phyloP scores from a whole-genome alignment of 2,329 filamentous ascomycete species.

The Verticillium klebahnii region DNA sequence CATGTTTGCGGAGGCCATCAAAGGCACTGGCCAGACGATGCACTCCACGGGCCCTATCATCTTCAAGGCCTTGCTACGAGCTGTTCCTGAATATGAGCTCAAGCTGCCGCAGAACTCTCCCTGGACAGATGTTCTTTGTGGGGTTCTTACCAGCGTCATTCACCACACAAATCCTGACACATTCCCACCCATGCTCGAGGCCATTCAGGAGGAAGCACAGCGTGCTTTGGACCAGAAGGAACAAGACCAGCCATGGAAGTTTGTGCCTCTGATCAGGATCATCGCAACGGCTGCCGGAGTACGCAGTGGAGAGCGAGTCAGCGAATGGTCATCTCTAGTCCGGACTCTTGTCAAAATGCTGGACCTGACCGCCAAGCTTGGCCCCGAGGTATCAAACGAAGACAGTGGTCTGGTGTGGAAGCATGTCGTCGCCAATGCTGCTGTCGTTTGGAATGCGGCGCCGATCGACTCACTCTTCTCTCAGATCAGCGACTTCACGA shows the following conservation, averaged over 20 bases:
- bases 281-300: slow-evolving; percentile 71
- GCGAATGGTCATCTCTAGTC: slow-evolving; percentile 65
- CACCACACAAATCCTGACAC: slow-evolving; percentile 75
- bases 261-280: slow-evolving; percentile 49
- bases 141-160: slow-evolving; percentile 74
- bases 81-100: slow-evolving; percentile 46
- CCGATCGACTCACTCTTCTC: slow-evolving; percentile 76
- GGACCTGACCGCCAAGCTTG: slow-evolving; percentile 36
- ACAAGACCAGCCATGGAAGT: slow-evolving; percentile 27
- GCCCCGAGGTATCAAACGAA: slow-evolving; percentile 27
- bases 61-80: slow-evolving; percentile 45
- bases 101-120: slow-evolving; percentile 38
- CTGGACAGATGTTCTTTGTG: slow-evolving; percentile 65
- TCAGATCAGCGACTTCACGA: slow-evolving; percentile 60
- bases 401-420: slow-evolving; percentile 48
- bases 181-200: slow-evolving; percentile 63
- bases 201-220: slow-evolving; percentile 49
- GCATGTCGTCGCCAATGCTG: slow-evolving; percentile 49
- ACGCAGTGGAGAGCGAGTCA: slow-evolving; percentile 72
- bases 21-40: slow-evolving; percentile 54
- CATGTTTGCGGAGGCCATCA: slow-evolving; percentile 80
- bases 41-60: slow-evolving; percentile 56
- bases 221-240: slow-evolving; percentile 32
- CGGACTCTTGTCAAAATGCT: slow-evolving; percentile 50
- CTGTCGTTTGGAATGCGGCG: slow-evolving; percentile 69